A percentile compares a stretch with the other conserved stretches of the same genome.
These are phyloP conservation scores for Pyrenopolyporus hunteri DNA, from an alignment of 495 filamentous ascomycete species.

Conservation along the genomic window DNA sequence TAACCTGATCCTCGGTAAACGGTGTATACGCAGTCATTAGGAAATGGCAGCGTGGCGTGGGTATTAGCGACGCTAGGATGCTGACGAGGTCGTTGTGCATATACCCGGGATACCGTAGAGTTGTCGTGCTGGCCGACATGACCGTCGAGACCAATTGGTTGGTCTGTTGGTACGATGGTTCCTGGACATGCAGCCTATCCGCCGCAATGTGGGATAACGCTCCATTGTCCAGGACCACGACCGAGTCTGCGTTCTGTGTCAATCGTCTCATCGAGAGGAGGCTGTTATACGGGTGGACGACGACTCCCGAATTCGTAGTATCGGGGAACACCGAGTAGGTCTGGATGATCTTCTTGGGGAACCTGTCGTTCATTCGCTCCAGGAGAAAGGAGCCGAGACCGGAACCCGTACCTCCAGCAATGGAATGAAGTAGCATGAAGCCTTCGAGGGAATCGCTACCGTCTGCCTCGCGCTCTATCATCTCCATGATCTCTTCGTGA, in stretches of 20 bases:
- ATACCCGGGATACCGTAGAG: slow-evolving; percentile 94
- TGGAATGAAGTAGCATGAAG: slow-evolving; percentile 98
- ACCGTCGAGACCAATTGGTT: slow-evolving; percentile 98
- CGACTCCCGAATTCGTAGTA: slow-evolving; percentile 78
- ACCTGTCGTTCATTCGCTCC: slow-evolving; percentile 96
- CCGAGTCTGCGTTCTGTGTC: slow-evolving; percentile 95
- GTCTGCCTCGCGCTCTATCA: slow-evolving; percentile 98
- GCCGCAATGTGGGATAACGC: slow-evolving; percentile 93
- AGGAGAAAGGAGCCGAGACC: slow-evolving; percentile 92
- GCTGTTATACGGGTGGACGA: slow-evolving; percentile 98
- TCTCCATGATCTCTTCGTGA: slow-evolving; percentile 97
- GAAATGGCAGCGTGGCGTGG: slow-evolving; percentile 96
- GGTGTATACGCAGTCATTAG: slow-evolving; percentile 97
- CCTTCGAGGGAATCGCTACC: slow-evolving; percentile 97
- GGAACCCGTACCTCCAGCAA: slow-evolving; percentile 95
- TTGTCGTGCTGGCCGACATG: slow-evolving; percentile 97
- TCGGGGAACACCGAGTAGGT: slow-evolving; percentile 99
- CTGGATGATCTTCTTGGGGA: slow-evolving; percentile 98
- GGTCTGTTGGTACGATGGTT: slow-evolving; percentile 94
- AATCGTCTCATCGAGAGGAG: slow-evolving; percentile 87
- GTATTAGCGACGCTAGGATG: slow-evolving; percentile 94
- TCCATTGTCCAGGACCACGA: slow-evolving; percentile 97
- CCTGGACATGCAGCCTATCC: slow-evolving; percentile 89
- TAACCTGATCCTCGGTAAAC: slow-evolving; percentile 93
- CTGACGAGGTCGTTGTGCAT: slow-evolving; percentile 99